Base-by-base conservation (phyloP, 1,284 basidiomycete genomes). In the Porogramme epimiltina region DNA sequence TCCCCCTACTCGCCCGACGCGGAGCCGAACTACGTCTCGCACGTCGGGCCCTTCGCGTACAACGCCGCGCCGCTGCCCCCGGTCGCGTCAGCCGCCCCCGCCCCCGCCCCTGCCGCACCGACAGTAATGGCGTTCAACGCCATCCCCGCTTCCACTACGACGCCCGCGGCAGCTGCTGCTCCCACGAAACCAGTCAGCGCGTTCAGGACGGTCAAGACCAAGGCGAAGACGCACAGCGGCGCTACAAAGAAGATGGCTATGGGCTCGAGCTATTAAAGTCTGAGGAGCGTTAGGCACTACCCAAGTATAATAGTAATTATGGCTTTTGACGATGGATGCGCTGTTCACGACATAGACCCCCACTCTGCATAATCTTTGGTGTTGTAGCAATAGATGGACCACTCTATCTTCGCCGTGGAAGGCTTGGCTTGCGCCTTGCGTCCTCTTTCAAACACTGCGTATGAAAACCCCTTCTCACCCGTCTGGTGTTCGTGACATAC, bases 11-110 rank as follows among this genome's bases (percentile, higher is more conserved):
- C 28, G 6, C 13, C 28, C 8, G 28, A 31, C 28, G 28, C 28
- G 36, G 26, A 22, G 6, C 23, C 39, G 46, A 52, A 56, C 45
- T 56, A 54, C 45, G 52, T 59, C 20, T 59, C 58, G 19, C 45
- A 59, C 36, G 58, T 56, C 34, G 45, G 54, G 15, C 36, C 53
- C 6, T 52, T 45, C 28, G 25, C 37, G 24, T 34, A 45, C 44
- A 34, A 45, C 22, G 31, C 44, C 16, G 26, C 34, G 22, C 33
- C 49, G n/a, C 40, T 47, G 4, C 49, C 53, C 19, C 37, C 39
- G 45, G 9, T 23, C 18, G 33, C 15, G 34, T 11, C 24, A 16
- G 19, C 20, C 22, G 33, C 28, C 22, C 5, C n/a, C 13, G 31
- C 33, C 22, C 22, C 40, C 42, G 34, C 26, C 20, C 25, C 36